Evolutionary conservation across 2,329 filamentous ascomycete genomes (phyloP), one percentile per base, ranked within the genome.

Genomic region (Chalara sp.): DNA sequence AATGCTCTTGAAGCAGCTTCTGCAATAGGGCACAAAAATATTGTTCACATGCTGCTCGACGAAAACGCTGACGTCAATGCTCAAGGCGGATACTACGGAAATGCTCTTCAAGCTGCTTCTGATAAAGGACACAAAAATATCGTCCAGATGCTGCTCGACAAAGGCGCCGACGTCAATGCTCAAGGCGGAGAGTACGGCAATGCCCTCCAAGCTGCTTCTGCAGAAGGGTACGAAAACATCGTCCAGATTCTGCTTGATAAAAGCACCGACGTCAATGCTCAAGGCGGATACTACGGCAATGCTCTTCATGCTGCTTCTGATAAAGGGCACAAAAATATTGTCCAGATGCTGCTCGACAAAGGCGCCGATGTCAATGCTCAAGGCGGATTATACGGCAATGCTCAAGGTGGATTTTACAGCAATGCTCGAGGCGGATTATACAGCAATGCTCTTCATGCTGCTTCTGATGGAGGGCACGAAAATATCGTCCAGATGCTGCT

Each of bases 31-130:
- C 45, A 59, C 44, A 50, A 49, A 30, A 46, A 54, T 6, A 41
- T 61, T 5, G 56, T 61, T 0, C 47, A 51, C 32, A 30, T 50
- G n/a, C 49, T 60, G 33, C 47, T 59, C n/a, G 37, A 46, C 37
- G 48, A 50, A 33, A 53, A 52, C 10, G 52, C 55, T 6, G 48
- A 56, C 43, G 11, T 49, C n/a, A 46, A 51, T 21, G 40, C 13
- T 12, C 40, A 43, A 43, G 4, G n/a, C 4, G 40, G 40, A 12
- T 7, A 13, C 7, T 21, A 5, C n/a, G 40, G 40, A 2, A 43
- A 28, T 28, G 40, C 40, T 12, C 40, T 43, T 7, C n/a, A 43
- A 7, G 40, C 13, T 12, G 40, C 40, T 21, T 43, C 40, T 12
- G 13, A 3, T 3, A 28, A 28, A 43, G 40, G 40, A 12, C 13